These are phyloP conservation scores for Fusarium armeniacum DNA, from an alignment of 2,329 filamentous ascomycete species.

Conservation along the genomic window DNA sequence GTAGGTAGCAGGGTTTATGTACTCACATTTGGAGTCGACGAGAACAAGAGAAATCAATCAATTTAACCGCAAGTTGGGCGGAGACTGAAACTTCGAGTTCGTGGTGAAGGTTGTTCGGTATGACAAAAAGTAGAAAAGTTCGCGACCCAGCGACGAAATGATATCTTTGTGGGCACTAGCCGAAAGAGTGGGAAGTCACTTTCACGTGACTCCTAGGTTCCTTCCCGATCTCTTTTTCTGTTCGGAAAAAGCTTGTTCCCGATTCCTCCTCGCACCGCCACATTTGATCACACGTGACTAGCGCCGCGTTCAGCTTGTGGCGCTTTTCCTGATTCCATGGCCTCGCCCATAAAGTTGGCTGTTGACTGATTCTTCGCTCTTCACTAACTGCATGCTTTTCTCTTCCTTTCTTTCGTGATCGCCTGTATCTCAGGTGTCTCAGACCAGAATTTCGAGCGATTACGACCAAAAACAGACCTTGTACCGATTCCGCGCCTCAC, in stretches of 20 bases:
- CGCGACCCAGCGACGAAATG: slow-evolving; percentile 29
- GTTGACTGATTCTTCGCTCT: slow-evolving; percentile 47
- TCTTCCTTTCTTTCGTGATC: slow-evolving; percentile 44
- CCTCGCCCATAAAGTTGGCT: slow-evolving; percentile 48
- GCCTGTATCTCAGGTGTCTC: slow-evolving; percentile 40
- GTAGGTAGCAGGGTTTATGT: slow-evolving; percentile 6
- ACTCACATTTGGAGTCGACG: slow-evolving; percentile 57
- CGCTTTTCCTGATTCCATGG: slow-evolving; percentile 47
- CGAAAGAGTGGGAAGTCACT: background rate
- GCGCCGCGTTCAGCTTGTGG: slow-evolving; percentile 41
- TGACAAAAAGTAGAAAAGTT: slow-evolving; percentile 53
- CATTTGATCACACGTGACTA: slow-evolving; percentile 5
- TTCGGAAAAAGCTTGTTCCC: slow-evolving; percentile 36
- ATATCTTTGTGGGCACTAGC: slow-evolving; percentile 52
- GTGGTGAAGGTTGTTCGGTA: slow-evolving; percentile 54
- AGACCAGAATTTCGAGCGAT: slow-evolving; percentile 42
- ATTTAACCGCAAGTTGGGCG: slow-evolving; percentile 98
- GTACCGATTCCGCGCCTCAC: slow-evolving; percentile 46
- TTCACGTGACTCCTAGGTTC: slow-evolving; percentile 23
- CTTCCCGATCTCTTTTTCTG: slow-evolving; percentile 11
- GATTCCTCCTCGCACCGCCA: slow-evolving; percentile 44
- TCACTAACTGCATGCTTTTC: slow-evolving; percentile 43
- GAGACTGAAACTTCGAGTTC: slow-evolving; percentile 99
- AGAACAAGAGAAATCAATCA: slow-evolving; percentile 98
- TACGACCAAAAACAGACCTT: slow-evolving; percentile 39